Conservation (phyloP, 352 stramenopile species). For the Phytophthora fragariae region DNA sequence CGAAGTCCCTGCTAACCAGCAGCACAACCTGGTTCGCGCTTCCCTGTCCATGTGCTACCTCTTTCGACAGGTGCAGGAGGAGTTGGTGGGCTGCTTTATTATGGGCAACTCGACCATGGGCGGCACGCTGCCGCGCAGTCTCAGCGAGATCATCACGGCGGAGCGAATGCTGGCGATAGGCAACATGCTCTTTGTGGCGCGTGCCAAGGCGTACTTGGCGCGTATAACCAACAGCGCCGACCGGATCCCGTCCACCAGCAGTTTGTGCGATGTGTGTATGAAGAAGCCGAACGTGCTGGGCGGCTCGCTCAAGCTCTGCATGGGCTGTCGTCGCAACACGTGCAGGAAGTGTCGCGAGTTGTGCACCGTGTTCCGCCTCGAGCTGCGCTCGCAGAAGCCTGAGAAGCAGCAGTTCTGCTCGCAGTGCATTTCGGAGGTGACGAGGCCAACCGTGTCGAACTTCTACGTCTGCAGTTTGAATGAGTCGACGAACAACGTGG, state of each 20-base stretch:
- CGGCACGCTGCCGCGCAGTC: conserved; percentile 43
- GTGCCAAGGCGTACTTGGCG: conserved; percentile 64
- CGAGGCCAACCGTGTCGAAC: conserved; percentile 31
- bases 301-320: conserved; percentile 48
- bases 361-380: conserved; percentile 59
- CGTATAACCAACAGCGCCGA: conserved; percentile 51
- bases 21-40: conserved; percentile 45
- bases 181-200: conserved; percentile 52
- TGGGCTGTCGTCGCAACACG: conserved; percentile 65
- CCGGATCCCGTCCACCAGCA: conserved; percentile 38
- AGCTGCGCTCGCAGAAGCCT: conserved; percentile 51
- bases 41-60: conserved; percentile 70
- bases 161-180: conserved; percentile 51
- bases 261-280: conserved; percentile 64
- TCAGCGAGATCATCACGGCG: conserved; percentile 56
- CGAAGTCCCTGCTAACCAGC: conserved; percentile 52
- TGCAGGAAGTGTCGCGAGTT: conserved; percentile 58
- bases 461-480: conserved; percentile 43
- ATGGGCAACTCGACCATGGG: conserved; percentile 56
- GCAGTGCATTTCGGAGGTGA: conserved; percentile 59
- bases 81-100: conserved; percentile 67
- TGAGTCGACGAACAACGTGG: conserved; percentile 27
- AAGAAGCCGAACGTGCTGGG: conserved; percentile 48
- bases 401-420: conserved; percentile 61
- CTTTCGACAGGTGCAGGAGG: conserved; percentile 58